Evolutionary conservation across 768 basidiomycete species (phyloP), one percentile per base, ranked within the genome.

Genomic region (Wakefieldia striispora): DNA sequence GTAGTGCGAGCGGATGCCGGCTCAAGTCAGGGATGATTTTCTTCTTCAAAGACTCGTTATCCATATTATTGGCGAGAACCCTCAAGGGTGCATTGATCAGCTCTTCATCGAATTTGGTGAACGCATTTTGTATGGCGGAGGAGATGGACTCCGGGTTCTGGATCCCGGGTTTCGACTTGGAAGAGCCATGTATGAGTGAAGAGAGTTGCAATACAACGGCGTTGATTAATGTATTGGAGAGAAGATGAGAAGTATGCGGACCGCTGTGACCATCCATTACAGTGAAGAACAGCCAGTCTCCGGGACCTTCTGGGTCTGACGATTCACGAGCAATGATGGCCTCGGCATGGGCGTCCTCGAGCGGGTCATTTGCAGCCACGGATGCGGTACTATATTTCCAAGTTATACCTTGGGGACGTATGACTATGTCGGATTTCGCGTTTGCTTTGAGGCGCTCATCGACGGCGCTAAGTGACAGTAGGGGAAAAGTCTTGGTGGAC

Each of bases 231-330:
- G 86, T 79, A 47, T 85, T 84, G 3, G 89, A 86, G 43, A 98
- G 83, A 29, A 95, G 75, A 48, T 81, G 79, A 12, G 91, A 93
- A 2, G 95, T 98, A 44, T 91, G 78, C 33, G 71, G 79, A 1
- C 97, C 97, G 2, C 81, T 75, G 65, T 98, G 97, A 3, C 94
- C 93, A 58, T 94, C 93, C 84, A 95, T 88, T 31, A 95, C 84
- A 1, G 91, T 74, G 60, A 92, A 94, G 69, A 95, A 88, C 37
- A 92, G 73, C 51, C 88, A 78, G 60, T 91, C 89, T 13, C 87
- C 86, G 2, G 80, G 77, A 0, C 74, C 74, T 3, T 79, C 74
- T 10, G 78, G 74, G 56, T 84, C 81, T n/a, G 78, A 70, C 3
- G 70, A 71, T 60, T 88, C 83, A 34, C 84, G 75, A 55, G 78